Evolutionary conservation across 345 rosid species (phyloP).

Genomic region (Bretschneidera sinensis): DNA sequence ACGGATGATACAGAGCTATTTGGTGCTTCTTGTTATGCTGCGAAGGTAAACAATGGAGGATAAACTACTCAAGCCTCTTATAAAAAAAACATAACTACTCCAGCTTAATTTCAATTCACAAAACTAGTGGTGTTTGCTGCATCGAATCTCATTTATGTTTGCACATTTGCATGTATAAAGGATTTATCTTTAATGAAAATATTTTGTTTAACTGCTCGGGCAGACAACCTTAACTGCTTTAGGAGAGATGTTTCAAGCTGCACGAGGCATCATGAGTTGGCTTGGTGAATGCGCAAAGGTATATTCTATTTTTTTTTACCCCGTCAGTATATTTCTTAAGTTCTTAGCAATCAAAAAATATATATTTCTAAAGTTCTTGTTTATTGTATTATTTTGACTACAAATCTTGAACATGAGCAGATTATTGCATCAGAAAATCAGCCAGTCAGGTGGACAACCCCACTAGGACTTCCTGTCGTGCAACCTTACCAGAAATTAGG

Average conservation of each 20-base stretch:
- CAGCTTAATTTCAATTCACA: neutral
- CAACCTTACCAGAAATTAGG: conserved; percentile 86
- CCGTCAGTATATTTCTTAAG: too few relatives aligned
- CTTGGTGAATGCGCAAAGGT: conserved; percentile 99
- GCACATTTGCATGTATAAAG: neutral
- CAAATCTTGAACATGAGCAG: conserved; percentile 35
- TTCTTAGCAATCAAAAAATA: too few relatives aligned
- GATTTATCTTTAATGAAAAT: conserved; percentile 7
- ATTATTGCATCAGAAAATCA: conserved; percentile 84
- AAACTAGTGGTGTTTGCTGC: neutral
- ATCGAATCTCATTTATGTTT: too few relatives aligned
- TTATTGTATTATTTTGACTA: conserved; percentile 1
- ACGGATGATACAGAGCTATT: conserved; percentile 53
- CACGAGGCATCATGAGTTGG: conserved; percentile 89
- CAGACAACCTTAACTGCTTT: conserved; percentile 85
- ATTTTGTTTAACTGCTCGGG: conserved; percentile 20
- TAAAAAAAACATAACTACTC: too few relatives aligned
- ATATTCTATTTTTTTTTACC: conserved; percentile 10
- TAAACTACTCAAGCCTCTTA: neutral
- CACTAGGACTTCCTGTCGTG: conserved; percentile 97
- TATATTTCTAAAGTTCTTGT: neutral
- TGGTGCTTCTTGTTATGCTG: conserved; percentile 88
- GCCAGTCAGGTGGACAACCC: conserved; percentile 93
- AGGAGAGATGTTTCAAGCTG: conserved; percentile 97
- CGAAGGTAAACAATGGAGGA: conserved; percentile 55